Conservation (phyloP, 495 filamentous ascomycete species). For the Talaromyces wortmannii region DNA sequence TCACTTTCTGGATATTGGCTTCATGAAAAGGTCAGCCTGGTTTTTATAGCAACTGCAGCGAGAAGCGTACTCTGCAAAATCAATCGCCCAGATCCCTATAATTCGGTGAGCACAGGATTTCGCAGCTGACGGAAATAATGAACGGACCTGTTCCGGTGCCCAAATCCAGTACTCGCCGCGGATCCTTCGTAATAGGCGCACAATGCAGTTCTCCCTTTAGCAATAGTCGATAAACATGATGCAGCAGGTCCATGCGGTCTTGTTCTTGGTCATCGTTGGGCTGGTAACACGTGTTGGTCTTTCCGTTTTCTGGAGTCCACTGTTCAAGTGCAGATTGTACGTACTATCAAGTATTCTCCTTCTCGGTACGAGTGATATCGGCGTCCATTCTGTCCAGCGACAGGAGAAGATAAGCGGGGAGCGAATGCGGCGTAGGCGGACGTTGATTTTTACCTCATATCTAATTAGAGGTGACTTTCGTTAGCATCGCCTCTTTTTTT, state of each 20-base stretch:
- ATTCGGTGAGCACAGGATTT: neutral
- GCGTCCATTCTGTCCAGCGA: constrained; percentile 41
- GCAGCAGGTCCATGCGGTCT: constrained; percentile 55
- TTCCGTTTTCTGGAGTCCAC: neutral
- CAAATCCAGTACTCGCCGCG: constrained; percentile 34
- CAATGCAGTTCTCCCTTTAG: constrained; percentile 34
- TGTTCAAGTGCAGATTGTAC: neutral
- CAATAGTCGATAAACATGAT: constrained; percentile 36
- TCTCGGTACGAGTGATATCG: constrained; percentile 54
- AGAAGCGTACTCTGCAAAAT: constrained; percentile 33
- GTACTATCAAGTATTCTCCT: constrained; percentile 44
- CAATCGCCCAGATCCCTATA: constrained; percentile 34
- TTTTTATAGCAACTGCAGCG: neutral
- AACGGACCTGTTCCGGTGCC: constrained; percentile 40
- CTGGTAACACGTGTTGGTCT: neutral
- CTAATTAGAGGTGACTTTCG: neutral
- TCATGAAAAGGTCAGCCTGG: neutral
- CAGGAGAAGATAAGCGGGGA: constrained; percentile 5
- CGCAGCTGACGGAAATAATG: neutral
- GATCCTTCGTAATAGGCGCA: constrained; percentile 29
- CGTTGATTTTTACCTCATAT: neutral
- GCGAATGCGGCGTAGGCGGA: no score
- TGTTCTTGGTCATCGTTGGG: constrained; percentile 36
- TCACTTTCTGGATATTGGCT: constrained; percentile 24
- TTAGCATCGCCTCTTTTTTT: neutral